Conservation (phyloP, 768 basidiomycete genomes). For the Leccinum obscurum region DNA sequence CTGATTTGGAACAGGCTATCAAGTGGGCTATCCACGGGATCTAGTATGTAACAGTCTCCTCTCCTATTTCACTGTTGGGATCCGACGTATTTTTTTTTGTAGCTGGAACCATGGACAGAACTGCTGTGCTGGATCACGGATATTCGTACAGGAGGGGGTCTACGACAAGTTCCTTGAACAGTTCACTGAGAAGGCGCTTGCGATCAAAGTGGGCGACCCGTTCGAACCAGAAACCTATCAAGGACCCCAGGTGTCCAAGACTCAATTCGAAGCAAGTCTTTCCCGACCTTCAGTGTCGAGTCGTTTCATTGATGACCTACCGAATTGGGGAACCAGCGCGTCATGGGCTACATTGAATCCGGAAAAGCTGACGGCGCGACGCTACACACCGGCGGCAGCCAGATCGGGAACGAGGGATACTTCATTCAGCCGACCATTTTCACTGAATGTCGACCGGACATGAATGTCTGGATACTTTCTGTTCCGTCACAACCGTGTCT, state of each 20-base stretch:
- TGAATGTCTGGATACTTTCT: neutral
- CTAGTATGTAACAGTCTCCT: constrained; percentile 3
- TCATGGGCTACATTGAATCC: constrained; percentile 14
- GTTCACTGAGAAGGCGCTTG: constrained; percentile 9
- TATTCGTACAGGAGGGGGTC: constrained; percentile 11
- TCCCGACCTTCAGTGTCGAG: too few species aligned
- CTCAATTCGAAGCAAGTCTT: constrained; percentile 7
- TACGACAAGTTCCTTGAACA: constrained; percentile 6
- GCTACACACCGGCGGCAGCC: constrained; percentile 4
- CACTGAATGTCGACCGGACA: constrained; percentile 6
- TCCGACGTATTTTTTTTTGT: neutral
- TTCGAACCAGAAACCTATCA: constrained; percentile 8
- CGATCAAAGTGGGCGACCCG: constrained; percentile 11
- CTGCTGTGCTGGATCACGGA: constrained; percentile 14
- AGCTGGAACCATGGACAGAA: constrained; percentile 13
- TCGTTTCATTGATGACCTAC: neutral
- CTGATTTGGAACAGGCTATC: constrained; percentile 14
- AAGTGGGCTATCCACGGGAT: constrained; percentile 13
- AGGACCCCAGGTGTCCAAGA: constrained; percentile 14
- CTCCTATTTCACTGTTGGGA: neutral
- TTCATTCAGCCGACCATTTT: constrained; percentile 16
- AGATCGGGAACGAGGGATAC: constrained; percentile 7
- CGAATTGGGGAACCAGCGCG: constrained; percentile 1
- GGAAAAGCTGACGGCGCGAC: constrained; percentile 9
- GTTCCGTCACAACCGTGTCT: too few species aligned